phyloP scores from a whole-genome alignment of 768 basidiomycete genomes.

The Rhodotorula babjevae region DNA sequence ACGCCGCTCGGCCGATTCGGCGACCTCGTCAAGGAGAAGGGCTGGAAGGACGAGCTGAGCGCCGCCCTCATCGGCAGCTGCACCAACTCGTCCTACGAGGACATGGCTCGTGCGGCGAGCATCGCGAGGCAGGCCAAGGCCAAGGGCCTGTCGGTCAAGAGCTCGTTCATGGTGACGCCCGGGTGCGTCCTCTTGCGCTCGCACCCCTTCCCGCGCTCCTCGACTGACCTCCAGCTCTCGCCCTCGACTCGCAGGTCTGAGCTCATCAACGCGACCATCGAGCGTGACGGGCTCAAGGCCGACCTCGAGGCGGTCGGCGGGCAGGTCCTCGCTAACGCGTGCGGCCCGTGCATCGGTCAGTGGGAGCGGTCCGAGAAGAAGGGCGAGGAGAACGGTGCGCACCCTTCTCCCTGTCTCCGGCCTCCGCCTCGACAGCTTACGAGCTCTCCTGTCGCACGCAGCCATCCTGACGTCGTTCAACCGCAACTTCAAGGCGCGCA shows the following conservation, averaged over 20 bases:
- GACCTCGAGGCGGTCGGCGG: slow-evolving; percentile 85
- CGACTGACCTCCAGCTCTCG: not conserved
- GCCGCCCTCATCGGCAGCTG: slow-evolving; percentile 96
- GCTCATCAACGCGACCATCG: slow-evolving; percentile 94
- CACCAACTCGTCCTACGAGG: slow-evolving; percentile 91
- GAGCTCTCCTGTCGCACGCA: slow-evolving; percentile 44
- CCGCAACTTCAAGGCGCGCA: slow-evolving; percentile 88
- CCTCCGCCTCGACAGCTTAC: not conserved
- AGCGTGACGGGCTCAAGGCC: slow-evolving; percentile 80
- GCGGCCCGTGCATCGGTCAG: slow-evolving; percentile 98
- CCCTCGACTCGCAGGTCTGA: slow-evolving; percentile 61
- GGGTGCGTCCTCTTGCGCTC: slow-evolving; percentile 39
- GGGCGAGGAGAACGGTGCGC: slow-evolving; percentile 83
- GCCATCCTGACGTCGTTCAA: slow-evolving; percentile 98
- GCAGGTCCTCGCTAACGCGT: slow-evolving; percentile 90
- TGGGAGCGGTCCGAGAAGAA: slow-evolving; percentile 88
- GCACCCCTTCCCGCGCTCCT: not conserved
- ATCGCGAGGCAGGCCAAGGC: slow-evolving; percentile 82
- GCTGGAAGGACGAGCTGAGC: slow-evolving; percentile 89
- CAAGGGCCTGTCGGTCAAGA: slow-evolving; percentile 68
- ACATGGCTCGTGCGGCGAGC: slow-evolving; percentile 80
- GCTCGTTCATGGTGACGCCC: slow-evolving; percentile 51
- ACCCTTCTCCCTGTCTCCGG: slow-evolving; percentile 24
- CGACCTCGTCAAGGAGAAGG: slow-evolving; percentile 69
- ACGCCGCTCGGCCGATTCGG: slow-evolving; percentile 89